phyloP scores from a whole-genome alignment of 345 rosid genomes.

The Laguncularia racemosa region DNA sequence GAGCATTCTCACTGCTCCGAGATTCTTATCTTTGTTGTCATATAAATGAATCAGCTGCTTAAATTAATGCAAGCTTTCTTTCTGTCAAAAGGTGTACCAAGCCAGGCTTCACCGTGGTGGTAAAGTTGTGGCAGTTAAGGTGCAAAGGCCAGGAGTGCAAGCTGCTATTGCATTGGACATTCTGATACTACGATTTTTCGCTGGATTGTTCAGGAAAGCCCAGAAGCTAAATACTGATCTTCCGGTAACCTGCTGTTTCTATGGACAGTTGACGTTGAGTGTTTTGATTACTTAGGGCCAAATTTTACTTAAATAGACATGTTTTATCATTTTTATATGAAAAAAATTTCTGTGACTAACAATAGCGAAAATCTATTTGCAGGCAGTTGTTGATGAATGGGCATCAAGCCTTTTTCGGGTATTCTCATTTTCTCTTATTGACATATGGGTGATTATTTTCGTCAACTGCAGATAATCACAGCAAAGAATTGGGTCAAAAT shows the following conservation, averaged over 20 bases:
- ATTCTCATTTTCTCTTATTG: conserved; percentile 12
- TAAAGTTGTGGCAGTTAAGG: conserved; percentile 80
- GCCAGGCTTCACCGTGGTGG: conserved; percentile 70
- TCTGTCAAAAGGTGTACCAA: conserved; percentile 59
- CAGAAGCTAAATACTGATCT: conserved; percentile 83
- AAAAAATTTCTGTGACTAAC: too few relatives aligned
- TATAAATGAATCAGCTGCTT: not conserved
- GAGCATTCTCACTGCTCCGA: not conserved
- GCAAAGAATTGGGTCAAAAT: too few relatives aligned
- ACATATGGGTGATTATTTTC: not conserved
- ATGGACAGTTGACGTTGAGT: too few relatives aligned
- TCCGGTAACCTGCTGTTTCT: conserved; percentile 36
- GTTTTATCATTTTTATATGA: too few relatives aligned
- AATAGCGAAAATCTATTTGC: conserved; percentile 20
- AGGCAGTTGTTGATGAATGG: conserved; percentile 97
- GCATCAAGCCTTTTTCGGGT: conserved; percentile 95
- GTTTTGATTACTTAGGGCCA: not conserved
- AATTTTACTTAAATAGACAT: not conserved
- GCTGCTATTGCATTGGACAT: conserved; percentile 92
- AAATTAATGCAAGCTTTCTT: not conserved
- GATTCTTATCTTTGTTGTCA: not conserved
- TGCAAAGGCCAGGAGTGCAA: conserved; percentile 91
- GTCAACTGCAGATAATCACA: too few relatives aligned
- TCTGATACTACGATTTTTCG: conserved; percentile 69
- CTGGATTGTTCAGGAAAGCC: conserved; percentile 55